Evolutionary conservation across 495 filamentous ascomycete species (phyloP), one percentile per base, ranked within the genome.

Genomic region (Wilcoxina mikolae): DNA sequence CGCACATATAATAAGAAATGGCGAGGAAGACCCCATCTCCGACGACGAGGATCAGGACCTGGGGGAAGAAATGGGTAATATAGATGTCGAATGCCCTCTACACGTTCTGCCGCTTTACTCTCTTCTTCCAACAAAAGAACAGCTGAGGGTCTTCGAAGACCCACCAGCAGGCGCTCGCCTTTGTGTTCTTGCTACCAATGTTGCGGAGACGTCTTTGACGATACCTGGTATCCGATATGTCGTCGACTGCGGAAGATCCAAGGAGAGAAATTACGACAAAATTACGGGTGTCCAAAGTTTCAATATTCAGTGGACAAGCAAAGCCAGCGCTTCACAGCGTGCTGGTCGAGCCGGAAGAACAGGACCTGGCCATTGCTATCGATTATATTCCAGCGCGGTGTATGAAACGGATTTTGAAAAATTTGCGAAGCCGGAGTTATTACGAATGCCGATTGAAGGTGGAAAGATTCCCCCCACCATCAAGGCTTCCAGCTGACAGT

Each of bases 161-260:
- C 81, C 87, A 0, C 89, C 93, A 7, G 82, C 86, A 31, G 83
- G 83, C 35, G 84, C 85, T 9, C 80, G 93, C 3, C 76, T 94
- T 7, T 85, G 96, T 55, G 83, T 99, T 17, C 70, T 99, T 20
- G 88, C 93, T 0, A 99, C 93, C 20, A 99, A 99, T 66, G 85
- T 99, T 22, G 93, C 93, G 0, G 93, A 99, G 67, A 99, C 93
- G 2, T 87, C 82, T 74, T 73, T 99, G 54, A 99, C 93, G 0
- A 99, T 99, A 41, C 93, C 93, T 2, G 87, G 87, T 17, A 90
- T 95, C 55, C 78, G 85, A 51, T 99, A 95, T 63, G 93, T 99
- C 15, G 94, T 99, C 57, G 93, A 99, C 68, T 83, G 82, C 61
- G 93, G 93, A 27, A 76, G 93, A 38, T 79, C 84, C 1, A 99